These are phyloP conservation scores for Endocalyx cinctus DNA, from an alignment of 2,329 filamentous ascomycete genomes.

Conservation along the genomic window DNA sequence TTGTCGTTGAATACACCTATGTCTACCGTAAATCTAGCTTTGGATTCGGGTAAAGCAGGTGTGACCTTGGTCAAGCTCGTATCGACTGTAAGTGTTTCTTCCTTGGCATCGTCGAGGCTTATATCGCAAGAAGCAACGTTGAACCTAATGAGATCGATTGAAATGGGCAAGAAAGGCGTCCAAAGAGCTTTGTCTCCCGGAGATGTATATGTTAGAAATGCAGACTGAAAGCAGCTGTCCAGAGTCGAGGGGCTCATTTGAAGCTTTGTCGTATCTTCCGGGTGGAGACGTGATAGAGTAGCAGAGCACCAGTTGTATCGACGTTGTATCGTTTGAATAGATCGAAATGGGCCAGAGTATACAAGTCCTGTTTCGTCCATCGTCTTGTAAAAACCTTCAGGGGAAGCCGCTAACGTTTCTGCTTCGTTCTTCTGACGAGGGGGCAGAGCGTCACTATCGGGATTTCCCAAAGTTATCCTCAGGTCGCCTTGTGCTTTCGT, in stretches of 20 bases:
- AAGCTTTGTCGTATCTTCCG: conserved; percentile 31
- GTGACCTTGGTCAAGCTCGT: conserved; percentile 13
- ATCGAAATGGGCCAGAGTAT: conserved; percentile 35
- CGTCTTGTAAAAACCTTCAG: conserved; percentile 35
- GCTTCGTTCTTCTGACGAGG: conserved; percentile 18
- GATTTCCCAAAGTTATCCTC: conserved; percentile 26
- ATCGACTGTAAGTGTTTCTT: conserved; percentile 30
- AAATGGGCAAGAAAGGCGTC: conserved; percentile 36
- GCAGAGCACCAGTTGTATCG: conserved; percentile 31
- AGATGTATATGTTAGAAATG: conserved; percentile 36
- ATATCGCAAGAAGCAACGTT: conserved; percentile 27
- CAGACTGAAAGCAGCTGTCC: conserved; percentile 37
- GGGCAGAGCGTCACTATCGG: conserved; percentile 23
- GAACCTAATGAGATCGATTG: conserved; percentile 31
- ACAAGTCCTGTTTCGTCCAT: conserved; percentile 33
- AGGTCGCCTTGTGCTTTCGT: conserved; percentile 31
- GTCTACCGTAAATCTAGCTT: conserved; percentile 25
- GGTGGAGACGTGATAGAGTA: conserved; percentile 26
- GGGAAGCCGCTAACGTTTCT: conserved; percentile 28
- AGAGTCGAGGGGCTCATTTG: conserved; percentile 35
- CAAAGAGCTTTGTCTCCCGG: conserved; percentile 37
- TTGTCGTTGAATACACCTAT: conserved; percentile 23
- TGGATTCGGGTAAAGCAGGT: conserved; percentile 16
- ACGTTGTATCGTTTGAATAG: conserved; percentile 28
- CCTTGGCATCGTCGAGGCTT: conserved; percentile 3